Conservation (phyloP, 768 basidiomycete species). For the Xerocomellus dryophilus region DNA sequence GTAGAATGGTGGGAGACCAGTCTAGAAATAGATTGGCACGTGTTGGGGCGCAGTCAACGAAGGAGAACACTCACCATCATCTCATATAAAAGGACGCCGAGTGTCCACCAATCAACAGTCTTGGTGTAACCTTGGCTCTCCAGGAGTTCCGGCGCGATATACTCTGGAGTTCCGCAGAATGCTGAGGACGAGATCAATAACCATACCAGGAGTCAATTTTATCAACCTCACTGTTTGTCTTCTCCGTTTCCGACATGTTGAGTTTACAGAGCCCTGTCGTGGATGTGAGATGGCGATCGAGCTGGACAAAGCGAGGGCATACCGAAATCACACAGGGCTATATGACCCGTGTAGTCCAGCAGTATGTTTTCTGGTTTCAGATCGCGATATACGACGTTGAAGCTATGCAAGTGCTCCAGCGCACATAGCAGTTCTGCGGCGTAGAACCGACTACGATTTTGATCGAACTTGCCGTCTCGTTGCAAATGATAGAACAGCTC, state of each 20-base stretch:
- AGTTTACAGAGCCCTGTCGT: constrained; percentile 76
- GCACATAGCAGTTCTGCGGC: constrained; percentile 96
- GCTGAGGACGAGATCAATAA: constrained; percentile 42
- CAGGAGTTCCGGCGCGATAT: constrained; percentile 95
- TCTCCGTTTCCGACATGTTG: constrained; percentile 97
- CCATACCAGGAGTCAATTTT: neutral
- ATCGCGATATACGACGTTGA: constrained; percentile 98
- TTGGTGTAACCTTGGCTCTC: constrained; percentile 97
- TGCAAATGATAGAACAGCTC: constrained; percentile 98
- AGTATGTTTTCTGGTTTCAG: constrained; percentile 98
- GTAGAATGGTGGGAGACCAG: constrained; percentile 96
- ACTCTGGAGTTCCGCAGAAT: constrained; percentile 98
- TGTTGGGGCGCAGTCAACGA: neutral
- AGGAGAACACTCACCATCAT: constrained; percentile 67
- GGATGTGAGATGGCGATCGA: constrained; percentile 1
- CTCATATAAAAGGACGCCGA: constrained; percentile 94
- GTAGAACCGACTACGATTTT: constrained; percentile 91
- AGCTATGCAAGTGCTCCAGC: constrained; percentile 92
- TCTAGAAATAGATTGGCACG: constrained; percentile 41
- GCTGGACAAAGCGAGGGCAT: constrained; percentile 5
- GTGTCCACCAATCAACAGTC: constrained; percentile 99
- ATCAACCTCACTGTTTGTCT: constrained; percentile 79
- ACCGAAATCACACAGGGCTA: constrained; percentile 97
- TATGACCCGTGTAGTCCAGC: constrained; percentile 95
- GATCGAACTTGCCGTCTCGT: constrained; percentile 94